Conservation (phyloP, 1,284 basidiomycete genomes). For the Dichomitus squalens region DNA sequence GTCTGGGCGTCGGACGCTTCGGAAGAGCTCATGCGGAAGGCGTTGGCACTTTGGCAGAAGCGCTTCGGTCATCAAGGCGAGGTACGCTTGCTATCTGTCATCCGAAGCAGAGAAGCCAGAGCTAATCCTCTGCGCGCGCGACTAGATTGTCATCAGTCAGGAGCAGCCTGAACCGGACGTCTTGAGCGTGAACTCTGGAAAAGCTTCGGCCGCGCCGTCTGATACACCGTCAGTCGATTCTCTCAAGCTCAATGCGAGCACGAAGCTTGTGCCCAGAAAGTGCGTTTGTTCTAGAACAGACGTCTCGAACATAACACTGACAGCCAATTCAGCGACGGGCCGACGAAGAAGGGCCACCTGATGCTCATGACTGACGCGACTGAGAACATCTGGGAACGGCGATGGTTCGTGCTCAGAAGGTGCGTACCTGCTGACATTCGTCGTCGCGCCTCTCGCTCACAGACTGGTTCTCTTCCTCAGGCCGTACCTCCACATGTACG, state of each 20-base stretch:
- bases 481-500: slow-evolving; percentile 90
- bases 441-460: slow-evolving; percentile 2
- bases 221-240: slow-evolving; percentile 48
- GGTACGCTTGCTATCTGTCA: slow-evolving; percentile 44
- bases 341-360: slow-evolving; percentile 85
- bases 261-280: slow-evolving; percentile 74
- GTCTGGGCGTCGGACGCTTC: slow-evolving; percentile 68
- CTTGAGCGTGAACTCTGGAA: slow-evolving; percentile 44
- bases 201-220: slow-evolving; percentile 30
- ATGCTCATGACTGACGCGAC: slow-evolving; percentile 80
- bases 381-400: slow-evolving; percentile 79
- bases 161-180: slow-evolving; percentile 57
- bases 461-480: slow-evolving; percentile 41
- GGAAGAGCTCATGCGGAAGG: slow-evolving; percentile 63
- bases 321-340: slow-evolving; percentile 59
- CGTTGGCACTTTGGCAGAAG: slow-evolving; percentile 80
- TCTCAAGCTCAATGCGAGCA: slow-evolving; percentile 70
- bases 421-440: slow-evolving; percentile 35
- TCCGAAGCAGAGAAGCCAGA: background rate
- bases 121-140: slow-evolving; percentile 1
- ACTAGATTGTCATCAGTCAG: slow-evolving; percentile 77
- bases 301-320: background rate
- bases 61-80: slow-evolving; percentile 76
- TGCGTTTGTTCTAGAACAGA: slow-evolving; percentile 34
- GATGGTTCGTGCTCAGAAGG: slow-evolving; percentile 91